phyloP scores from a whole-genome alignment of 305 asterid genomes.

The Withania somnifera region DNA sequence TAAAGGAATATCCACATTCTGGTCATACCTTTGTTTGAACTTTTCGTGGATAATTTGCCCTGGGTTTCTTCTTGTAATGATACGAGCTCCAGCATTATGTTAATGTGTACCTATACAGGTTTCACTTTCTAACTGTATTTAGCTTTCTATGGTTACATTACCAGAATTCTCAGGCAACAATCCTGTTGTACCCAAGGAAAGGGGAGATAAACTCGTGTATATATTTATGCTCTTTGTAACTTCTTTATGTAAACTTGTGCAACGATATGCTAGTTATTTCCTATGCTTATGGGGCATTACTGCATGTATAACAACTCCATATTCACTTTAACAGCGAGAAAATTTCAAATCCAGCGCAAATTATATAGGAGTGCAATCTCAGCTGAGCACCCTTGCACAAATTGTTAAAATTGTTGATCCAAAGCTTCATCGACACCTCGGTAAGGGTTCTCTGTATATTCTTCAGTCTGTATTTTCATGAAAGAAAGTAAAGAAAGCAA shows the following conservation, averaged over 20 bases:
- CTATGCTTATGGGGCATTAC: not conserved
- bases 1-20: not conserved
- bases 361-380: constrained; percentile 90
- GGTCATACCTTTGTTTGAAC: not conserved
- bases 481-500: not conserved
- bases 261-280: not conserved
- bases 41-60: not conserved
- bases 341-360: constrained; percentile 66
- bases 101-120: not conserved
- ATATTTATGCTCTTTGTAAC: not conserved
- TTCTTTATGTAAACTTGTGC: not conserved
- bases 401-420: constrained; percentile 80
- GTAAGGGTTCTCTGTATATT: constrained; percentile 28
- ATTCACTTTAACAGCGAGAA: constrained; percentile 52
- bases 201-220: not conserved
- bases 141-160: not conserved
- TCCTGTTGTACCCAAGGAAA: not conserved
- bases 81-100: not conserved
- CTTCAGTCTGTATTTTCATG: not conserved
- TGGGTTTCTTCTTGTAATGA: not conserved
- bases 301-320: not conserved
- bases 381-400: constrained; percentile 64
- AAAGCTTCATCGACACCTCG: constrained; percentile 86
- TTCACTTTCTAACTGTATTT: not conserved
- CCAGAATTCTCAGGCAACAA: not conserved